Base-by-base conservation (phyloP, 2,329 filamentous ascomycete genomes). In the Ilyonectria robusta region DNA sequence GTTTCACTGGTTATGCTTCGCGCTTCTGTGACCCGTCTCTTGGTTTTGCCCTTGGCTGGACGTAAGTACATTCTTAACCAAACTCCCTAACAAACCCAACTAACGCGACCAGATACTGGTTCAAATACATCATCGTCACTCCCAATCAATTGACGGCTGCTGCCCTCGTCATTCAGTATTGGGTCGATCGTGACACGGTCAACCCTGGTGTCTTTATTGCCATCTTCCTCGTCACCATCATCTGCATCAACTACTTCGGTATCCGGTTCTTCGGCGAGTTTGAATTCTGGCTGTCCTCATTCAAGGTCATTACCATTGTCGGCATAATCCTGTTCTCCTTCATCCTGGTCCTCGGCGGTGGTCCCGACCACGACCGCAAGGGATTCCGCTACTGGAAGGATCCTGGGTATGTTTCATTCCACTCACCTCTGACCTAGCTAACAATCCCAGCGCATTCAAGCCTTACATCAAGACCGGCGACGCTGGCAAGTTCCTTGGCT, bases 61-160 rank as follows among this genome's bases (percentile, higher is more conserved):
- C 85, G 86, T 93, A 82, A 81, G 84, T 84, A 35, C 26, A 40
- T 0, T 53, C 21, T 44, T 33, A 47, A 21, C 31, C 50, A 33
- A 23, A 21, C 40, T 31, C n/a, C 26, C 42, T 2, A 33, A 4
- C 19, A 19, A 19, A 15, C 19, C 40, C 29, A 6, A 19, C 71
- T 77, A 50, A 77, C 59, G 23, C 7, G 7, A n/a, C 5, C 61
- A 86, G 84, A 54, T 87, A 87, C 72, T 93, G 89, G 87, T 87
- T 91, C 81, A 87, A 95, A 89, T 96, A 96, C 79, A 93, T 96
- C 78, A 95, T 97, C 75, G 88, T 93, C 56, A 94, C 93, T 1
- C 93, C 94, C 1, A 96, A 96, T 76, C 93, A 97, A 78, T 84
- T 97, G 44, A 96, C 93, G 1, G 94, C 94, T 31, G 89, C 88